Base-by-base conservation (phyloP, 2,329 filamentous ascomycete species). In the Neobulgaria alba region DNA sequence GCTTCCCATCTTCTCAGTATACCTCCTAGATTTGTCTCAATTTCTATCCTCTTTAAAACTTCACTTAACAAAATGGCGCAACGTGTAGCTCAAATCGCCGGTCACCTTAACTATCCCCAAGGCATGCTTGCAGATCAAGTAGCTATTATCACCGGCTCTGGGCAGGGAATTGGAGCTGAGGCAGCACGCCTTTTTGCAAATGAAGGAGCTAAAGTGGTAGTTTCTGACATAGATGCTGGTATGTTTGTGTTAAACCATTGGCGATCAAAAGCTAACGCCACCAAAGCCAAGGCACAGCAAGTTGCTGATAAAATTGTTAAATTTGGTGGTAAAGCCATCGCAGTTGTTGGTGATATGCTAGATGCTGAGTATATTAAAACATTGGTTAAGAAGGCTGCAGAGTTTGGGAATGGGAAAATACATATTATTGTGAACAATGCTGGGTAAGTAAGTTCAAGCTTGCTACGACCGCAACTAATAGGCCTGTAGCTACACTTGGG, bases 371-470 rank as follows among this genome's bases (percentile, higher is more conserved):
- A 92, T 63, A 72, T 89, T 58, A 71, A 77, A 45, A 66, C 70
- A 8, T 73, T 94, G n/a, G 77, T 94, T 18, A 69, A 79, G 58
- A 76, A 79, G 57, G 73, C 86, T 0, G 87, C 85, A 1, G 81
- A 80, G 35, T 93, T 94, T 58, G 88, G 88, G 43, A 68, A 73
- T 49, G 87, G 86, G 57, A 93, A 93, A 69, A 88, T 95, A 48
- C 83, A 94, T 62, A 83, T 92, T 59, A 82, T 94, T 42, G 84
- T 94, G 45, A 93, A 94, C 65, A 94, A 94, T 61, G 88, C 87
- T 1, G 87, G 86, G 53, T 51, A 32, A 29, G 43, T 42, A 17
- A n/a, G n/a, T n/a, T 26, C 19, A 5, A 7, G 7, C 23, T 26
- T 26, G 23, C 23, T 12, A 26, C 5, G 8, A 7, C 2, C 4